Base-by-base conservation (phyloP, 2,329 filamentous ascomycete genomes). In the Talaromyces islandicus region DNA sequence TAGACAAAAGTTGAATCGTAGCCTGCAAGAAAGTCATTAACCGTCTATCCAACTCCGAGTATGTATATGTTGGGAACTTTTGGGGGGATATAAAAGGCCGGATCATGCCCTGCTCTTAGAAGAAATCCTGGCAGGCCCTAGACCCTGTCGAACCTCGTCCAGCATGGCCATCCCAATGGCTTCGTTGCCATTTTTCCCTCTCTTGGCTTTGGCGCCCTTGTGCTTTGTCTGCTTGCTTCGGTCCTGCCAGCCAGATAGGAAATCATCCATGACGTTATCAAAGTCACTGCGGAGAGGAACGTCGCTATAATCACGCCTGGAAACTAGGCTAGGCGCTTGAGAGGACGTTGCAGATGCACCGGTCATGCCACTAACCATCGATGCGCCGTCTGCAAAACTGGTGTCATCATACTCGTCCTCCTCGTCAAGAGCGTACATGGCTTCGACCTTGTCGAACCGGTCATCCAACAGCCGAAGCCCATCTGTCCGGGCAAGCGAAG, bases 181-280 rank as follows among this genome's bases (percentile, higher is more conserved):
- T 65, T 89, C 86, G 70, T 88, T 90, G 19, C 88, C 88, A 76
- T 92, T 91, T 78, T 92, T 93, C 21, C 91, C 84, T 58, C 82
- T 76, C 72, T 87, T 88, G 78, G 70, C 73, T 65, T 79, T 78
- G 11, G 72, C 75, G 9, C 73, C 77, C 63, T 75, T 77, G 7
- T 75, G 70, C 66, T 78, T 79, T 5, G 67, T 73, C 66, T 75
- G 73, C 6, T 71, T 65, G 53, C 75, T 71, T 55, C 78, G 75
- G 64, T 76, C 75, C 51, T 77, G 74, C 77, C 78, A 80, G 35
- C 81, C 86, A 9, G 87, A 89, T 27, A 97, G 77, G 76, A 99
- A 99, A 60, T 96, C 92, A 71, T 97, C 93, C 81, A 99, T 86
- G 71, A 97, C 91, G 63, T 81, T 84, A 71, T 96, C 88, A 74